A percentile compares a stretch with the other conserved stretches of the same genome.
phyloP scores from a whole-genome alignment of 108 stramenopile species.

The Cylindrotheca closterium region DNA sequence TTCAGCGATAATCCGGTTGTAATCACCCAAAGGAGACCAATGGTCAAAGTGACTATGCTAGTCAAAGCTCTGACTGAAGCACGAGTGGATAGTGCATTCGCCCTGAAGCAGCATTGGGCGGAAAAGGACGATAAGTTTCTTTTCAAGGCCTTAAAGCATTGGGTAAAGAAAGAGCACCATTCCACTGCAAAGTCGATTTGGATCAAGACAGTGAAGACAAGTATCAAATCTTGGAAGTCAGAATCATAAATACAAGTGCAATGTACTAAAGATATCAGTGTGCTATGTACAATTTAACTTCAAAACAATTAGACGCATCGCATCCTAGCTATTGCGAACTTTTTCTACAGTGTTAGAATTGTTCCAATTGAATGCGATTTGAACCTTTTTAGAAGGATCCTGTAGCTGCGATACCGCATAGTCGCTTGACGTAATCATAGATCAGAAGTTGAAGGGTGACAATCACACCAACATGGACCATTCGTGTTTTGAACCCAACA shows the following conservation, averaged over 20 bases:
- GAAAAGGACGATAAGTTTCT: conserved; percentile 76
- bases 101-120: conserved; percentile 77
- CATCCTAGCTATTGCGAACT: not conserved
- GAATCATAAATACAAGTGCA: not conserved
- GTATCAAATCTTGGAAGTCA: conserved; percentile 40
- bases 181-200: conserved; percentile 62
- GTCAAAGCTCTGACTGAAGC: conserved; percentile 60
- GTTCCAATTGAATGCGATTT: too few species aligned
- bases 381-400: conserved; percentile 26
- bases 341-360: too few species aligned
- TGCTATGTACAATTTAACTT: not conserved
- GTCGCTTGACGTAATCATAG: conserved; percentile 84
- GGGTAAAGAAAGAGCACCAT: conserved; percentile 51
- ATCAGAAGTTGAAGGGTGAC: conserved; percentile 88
- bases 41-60: conserved; percentile 59
- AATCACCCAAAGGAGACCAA: conserved; percentile 65
- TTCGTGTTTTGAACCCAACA: conserved; percentile 69
- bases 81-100: conserved; percentile 67
- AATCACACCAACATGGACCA: conserved; percentile 86
- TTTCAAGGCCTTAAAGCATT: conserved; percentile 59
- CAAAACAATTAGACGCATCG: not conserved
- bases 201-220: conserved; percentile 60
- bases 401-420: conserved; percentile 74
- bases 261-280: not conserved
- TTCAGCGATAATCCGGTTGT: conserved; percentile 75